A percentile compares a stretch with the other conserved stretches of the same genome.
phyloP scores from a whole-genome alignment of 192 early-diverging fungal genomes.

The Ramicandelaber brevisporus region DNA sequence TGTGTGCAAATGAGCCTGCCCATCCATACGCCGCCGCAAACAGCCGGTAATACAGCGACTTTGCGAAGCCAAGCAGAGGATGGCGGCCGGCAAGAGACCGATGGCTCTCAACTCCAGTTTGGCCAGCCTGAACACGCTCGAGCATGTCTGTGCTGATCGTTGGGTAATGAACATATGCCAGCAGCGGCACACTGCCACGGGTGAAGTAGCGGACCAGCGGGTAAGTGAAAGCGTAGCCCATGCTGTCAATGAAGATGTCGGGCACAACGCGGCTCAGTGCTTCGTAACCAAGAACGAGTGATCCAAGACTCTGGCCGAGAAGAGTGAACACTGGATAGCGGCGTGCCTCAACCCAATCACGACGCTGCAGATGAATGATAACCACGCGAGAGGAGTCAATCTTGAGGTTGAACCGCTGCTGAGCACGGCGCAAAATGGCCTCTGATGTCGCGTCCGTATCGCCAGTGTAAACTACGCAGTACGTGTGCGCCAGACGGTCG shows the following conservation, averaged over 20 bases:
- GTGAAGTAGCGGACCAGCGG: conserved; percentile 40
- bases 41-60: conserved; percentile 38
- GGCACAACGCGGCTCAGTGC: conserved; percentile 38
- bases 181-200: conserved; percentile 24
- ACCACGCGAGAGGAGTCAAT: conserved; percentile 23
- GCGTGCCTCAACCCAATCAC: conserved; percentile 39
- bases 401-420: conserved; percentile 38
- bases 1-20: conserved; percentile 50
- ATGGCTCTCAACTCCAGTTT: conserved; percentile 38
- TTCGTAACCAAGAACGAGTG: conserved; percentile 44
- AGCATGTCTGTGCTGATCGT: conserved; percentile 87
- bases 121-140: conserved; percentile 29
- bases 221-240: conserved; percentile 90
- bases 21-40: conserved; percentile 55
- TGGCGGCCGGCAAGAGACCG: conserved; percentile 22
- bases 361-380: conserved; percentile 33
- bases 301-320: conserved; percentile 64
- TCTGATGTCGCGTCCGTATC: conserved; percentile 22
- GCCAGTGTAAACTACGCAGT: conserved; percentile 63
- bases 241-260: conserved; percentile 72
- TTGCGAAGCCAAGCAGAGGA: too few species aligned
- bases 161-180: conserved; percentile 91
- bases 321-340: conserved; percentile 62
- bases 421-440: conserved; percentile 20
- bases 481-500: conserved; percentile 27